Conservation (phyloP, 2,329 filamentous ascomycete species). For the Acarospora socialis region DNA sequence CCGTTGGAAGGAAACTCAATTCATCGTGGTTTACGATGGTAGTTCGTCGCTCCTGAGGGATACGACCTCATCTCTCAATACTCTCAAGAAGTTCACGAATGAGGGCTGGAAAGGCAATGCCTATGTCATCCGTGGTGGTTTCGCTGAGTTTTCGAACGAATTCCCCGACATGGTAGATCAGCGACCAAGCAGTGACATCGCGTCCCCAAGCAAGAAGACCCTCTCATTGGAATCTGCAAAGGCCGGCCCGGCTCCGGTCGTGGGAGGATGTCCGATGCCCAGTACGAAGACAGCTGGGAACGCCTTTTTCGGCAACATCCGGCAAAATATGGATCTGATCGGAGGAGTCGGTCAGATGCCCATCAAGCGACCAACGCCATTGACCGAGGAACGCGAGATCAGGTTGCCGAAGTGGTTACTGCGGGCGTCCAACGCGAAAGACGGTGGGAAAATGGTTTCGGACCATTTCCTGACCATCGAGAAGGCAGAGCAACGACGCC, state of each 20-base stretch:
- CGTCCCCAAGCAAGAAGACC: constrained; percentile 27
- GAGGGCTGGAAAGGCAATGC: constrained; percentile 67
- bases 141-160: constrained; percentile 53
- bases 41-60: constrained; percentile 66
- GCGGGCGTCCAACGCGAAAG: constrained; percentile 47
- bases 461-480: constrained; percentile 77
- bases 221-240: constrained; percentile 36
- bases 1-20: constrained; percentile 57
- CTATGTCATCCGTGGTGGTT: constrained; percentile 70
- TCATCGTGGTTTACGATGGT: constrained; percentile 79
- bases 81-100: constrained; percentile 79
- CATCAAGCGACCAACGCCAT: constrained; percentile 41
- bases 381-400: constrained; percentile 34
- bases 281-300: constrained; percentile 51
- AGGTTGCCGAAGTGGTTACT: constrained; percentile 65
- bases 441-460: constrained; percentile 68
- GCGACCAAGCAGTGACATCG: constrained; percentile 20
- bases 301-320: constrained; percentile 90
- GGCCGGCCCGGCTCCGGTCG: constrained; percentile 50
- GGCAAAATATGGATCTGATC: constrained; percentile 90
- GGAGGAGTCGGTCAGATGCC: constrained; percentile 77
- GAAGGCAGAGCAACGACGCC: constrained; percentile 72
- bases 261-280: constrained; percentile 78
- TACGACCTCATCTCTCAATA: constrained; percentile 65
- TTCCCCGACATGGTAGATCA: constrained; percentile 53